phyloP scores from a whole-genome alignment of 2,329 filamentous ascomycete genomes.

The Ophiosphaerella korrae region DNA sequence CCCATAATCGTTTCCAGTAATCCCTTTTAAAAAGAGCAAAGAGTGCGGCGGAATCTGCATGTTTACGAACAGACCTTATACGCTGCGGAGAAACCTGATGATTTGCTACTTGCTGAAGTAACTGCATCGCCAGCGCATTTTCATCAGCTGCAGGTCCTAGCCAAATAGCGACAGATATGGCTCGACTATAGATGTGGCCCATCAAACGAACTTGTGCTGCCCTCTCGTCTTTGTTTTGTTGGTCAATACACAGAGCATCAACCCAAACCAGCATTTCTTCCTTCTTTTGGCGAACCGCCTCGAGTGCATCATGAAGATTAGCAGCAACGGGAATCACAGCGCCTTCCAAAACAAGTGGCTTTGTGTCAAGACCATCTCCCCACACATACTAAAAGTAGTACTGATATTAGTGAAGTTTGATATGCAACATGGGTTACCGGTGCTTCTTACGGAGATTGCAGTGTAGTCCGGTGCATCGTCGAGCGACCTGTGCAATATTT shows the following conservation, averaged over 20 bases:
- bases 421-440: neutral
- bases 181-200: conserved; percentile 24
- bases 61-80: conserved; percentile 30
- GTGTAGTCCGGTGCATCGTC: conserved; percentile 25
- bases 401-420: neutral
- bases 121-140: conserved; percentile 35
- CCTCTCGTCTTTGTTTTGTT: conserved; percentile 23
- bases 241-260: conserved; percentile 39
- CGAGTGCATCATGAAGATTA: conserved; percentile 22
- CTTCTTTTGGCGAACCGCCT: conserved; percentile 15
- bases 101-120: conserved; percentile 33
- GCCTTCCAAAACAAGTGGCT: conserved; percentile 13
- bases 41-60: conserved; percentile 29
- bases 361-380: conserved; percentile 35
- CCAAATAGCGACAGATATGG: conserved; percentile 21
- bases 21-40: conserved; percentile 43
- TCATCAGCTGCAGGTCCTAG: conserved; percentile 37
- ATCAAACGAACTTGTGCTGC: conserved; percentile 25
- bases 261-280: conserved; percentile 26
- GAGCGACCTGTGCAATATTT: conserved; percentile 15
- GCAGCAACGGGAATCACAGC: conserved; percentile 12
- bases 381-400: conserved; percentile 34
- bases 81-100: conserved; percentile 32
- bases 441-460: conserved; percentile 31
- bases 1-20: conserved; percentile 48